Base-by-base conservation (phyloP, 2,329 filamentous ascomycete species). In the Stagonosporopsis tanaceti region DNA sequence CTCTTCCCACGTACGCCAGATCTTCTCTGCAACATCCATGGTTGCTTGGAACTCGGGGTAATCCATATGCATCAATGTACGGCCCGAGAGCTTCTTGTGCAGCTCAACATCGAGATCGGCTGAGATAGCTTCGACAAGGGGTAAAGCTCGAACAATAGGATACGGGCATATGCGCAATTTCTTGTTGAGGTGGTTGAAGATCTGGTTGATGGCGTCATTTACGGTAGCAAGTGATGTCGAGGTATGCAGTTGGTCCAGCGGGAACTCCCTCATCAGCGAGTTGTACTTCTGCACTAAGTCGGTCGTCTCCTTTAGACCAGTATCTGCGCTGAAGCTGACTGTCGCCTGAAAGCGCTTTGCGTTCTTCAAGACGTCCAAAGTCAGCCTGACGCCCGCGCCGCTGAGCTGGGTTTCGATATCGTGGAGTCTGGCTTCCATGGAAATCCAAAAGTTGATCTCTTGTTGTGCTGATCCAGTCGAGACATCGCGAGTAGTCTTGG, bases 251-350 rank as follows among this genome's bases (percentile, higher is more conserved):
- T 99, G 95, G 72, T 98, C 94, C 32, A 99, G 83, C 0, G 95
- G 95, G 63, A 99, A 98, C 75, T 99, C 96, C 62, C 95, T 90
- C 92, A 99, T 98, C 24, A 99, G 85, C 79, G 96, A 92, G 75
- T 99, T 99, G 82, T 98, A 99, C 78, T 97, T 97, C 77, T 97
- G 92, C 44, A 99, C 96, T 74, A 91, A 90, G 61, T 99, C 95
- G 76, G 93, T 95, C 24, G 93, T 93, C 78, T 99, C 95, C 77
- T 96, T 97, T 74, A 99, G 78, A 2, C 95, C 94, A 34, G 95
- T 99, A 77, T 99, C 96, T 2, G 95, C 92, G 34, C 90, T 90
- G 75, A 99, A 98, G 80, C 94, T 98, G 69, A 98, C 91, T 2
- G 94, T 97, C 11, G 95, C 94, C 79, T 97, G 93, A 79, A 97